Evolutionary conservation across 129 eudicot species (phyloP), one percentile per base, ranked within the genome.

Genomic region (Erigeron canadensis): DNA sequence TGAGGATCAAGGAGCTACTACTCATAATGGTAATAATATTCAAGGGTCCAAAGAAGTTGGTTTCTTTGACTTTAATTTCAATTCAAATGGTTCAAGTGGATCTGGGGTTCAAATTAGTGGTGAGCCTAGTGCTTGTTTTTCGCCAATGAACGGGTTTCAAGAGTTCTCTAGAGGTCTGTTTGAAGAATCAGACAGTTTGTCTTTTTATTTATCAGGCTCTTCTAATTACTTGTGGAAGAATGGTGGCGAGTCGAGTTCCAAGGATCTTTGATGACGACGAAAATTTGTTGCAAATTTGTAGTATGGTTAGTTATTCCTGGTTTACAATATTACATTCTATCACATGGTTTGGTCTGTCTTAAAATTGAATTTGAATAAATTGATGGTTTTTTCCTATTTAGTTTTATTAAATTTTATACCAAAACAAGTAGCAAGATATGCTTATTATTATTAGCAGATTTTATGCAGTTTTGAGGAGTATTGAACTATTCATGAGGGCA

Each of bases 81-180:
- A 84, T 59, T 48, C 87, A 48, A 85, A 83, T 53, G 83, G 66
- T 63, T 43, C 86, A 43, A 86, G 84, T 67, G 80, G 80, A 0
- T 58, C 79, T 8, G 74, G 44, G 34, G 64, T 62, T 65, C 75
- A 70, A 55, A 72, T 62, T 44, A 64, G 39, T 22, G 84, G 80
- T 7, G 93, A 87, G 60, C 72, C 88, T 28, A 7, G 64, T 17
- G 68, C 59, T 39, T 84, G 69, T 79, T 94, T 94, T 78, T 90
- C 97, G 12, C 89, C 96, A n/a, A 68, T 89, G 81, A 66, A 76
- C 19, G 87, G 84, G 53, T 87, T 80, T 74, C 79, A 81, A 34
- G 98, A 93, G 40, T 94, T 94, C 65, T 89, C 96, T 43, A 79
- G 88, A 55, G 73, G 81, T 22, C 76, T 86, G 43, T 94, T 82